Evolutionary conservation across 441 rosid species (phyloP), one percentile per base, ranked within the genome.

Genomic region (Raphanus hybrid): DNA sequence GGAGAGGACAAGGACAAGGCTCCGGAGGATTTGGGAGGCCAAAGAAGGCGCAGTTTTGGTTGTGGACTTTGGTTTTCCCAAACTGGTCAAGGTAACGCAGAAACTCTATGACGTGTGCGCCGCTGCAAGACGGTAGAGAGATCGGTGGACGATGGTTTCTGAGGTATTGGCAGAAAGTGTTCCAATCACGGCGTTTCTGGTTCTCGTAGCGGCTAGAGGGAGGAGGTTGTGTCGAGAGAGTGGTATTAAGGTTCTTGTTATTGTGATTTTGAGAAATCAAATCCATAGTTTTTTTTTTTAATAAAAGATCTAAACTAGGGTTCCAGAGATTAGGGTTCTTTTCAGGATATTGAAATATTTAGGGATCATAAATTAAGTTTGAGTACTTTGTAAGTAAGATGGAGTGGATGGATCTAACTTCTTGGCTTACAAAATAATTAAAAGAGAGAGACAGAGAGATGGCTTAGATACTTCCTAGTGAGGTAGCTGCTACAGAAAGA

Each of bases 281-380:
- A 66, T 89, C 95, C 95, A 90, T 90, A n/a, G 5, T 57, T 14
- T 23, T 7, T n/a, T 23, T 6, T 23, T 7, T 0, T 3, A 52
- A 9, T 18, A 16, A 54, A 16, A 64, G 8, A 58, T 58, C 8
- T 29, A 55, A 18, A 8, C 54, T 32, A 59, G 65, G 20, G 67
- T 34, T 52, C 20, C 3, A 14, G 48, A 68, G 76, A 75, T 77
- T 64, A 41, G n/a, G 45, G 67, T 29, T 41, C 4, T 10, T 43
- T 66, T 57, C 27, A 5, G 34, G 27, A 55, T 16, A 16, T 8
- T 55, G 27, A 18, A 55, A 55, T 20, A 18, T 55, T 55, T 55
- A 55, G 73, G 67, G 67, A 41, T 12, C 34, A 41, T 27, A 37
- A 20, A 69, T 29, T 75, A 68, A 73, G 74, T 8, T 57, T 43